These are phyloP conservation scores for Anethum foeniculum DNA, from an alignment of 140 eudicot genomes.

Conservation along the genomic window DNA sequence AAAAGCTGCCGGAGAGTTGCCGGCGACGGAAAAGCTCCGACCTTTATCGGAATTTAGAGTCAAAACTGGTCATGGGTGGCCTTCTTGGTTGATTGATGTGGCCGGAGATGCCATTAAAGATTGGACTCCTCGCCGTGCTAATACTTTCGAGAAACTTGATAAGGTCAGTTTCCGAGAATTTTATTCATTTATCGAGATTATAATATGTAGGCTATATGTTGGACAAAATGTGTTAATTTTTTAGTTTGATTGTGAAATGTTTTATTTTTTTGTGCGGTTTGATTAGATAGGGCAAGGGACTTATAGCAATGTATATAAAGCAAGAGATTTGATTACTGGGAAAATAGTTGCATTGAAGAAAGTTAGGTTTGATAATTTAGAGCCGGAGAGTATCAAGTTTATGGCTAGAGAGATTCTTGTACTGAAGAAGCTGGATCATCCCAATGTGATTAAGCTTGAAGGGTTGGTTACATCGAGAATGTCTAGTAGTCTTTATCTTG, in stretches of 20 bases:
- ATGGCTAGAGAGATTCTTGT: slow-evolving; percentile 65
- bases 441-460: slow-evolving; percentile 57
- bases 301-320: slow-evolving; percentile 69
- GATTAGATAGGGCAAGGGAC: slow-evolving; percentile 62
- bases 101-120: slow-evolving; percentile 71
- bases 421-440: slow-evolving; percentile 54
- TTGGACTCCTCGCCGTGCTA: slow-evolving; percentile 73
- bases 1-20: slow-evolving; percentile 14
- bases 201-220: not conserved
- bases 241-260: not conserved
- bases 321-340: slow-evolving; percentile 60
- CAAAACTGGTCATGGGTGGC: slow-evolving; percentile 52
- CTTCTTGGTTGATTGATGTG: slow-evolving; percentile 55
- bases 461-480: slow-evolving; percentile 67
- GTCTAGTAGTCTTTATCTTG: slow-evolving; percentile 53
- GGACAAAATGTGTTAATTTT: not conserved
- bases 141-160: slow-evolving; percentile 62
- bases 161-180: slow-evolving; percentile 27
- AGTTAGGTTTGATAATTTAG: slow-evolving; percentile 27
- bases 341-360: slow-evolving; percentile 66
- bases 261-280: not conserved
- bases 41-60: slow-evolving; percentile 22
- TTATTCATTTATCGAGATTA: not conserved
- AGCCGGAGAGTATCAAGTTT: slow-evolving; percentile 22
- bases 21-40: slow-evolving; percentile 18